Percentiles rank a stretch among this genome's conserved stretches.
Conservation (phyloP, 306 rosid species). For the Sechiopsis laciniata region DNA sequence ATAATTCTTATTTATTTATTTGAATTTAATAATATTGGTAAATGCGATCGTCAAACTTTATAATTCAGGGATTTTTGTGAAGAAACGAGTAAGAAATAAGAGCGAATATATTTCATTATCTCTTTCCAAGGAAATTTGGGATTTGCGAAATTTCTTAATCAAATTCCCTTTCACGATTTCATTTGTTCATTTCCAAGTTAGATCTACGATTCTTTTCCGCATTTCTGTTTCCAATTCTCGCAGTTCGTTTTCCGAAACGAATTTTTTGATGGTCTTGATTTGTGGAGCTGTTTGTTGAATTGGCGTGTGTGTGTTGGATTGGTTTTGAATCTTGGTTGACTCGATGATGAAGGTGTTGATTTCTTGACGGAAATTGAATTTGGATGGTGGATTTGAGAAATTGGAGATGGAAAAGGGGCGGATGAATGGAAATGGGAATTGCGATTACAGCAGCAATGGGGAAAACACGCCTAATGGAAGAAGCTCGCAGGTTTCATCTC, state of each 20-base stretch:
- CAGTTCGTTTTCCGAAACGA: neutral
- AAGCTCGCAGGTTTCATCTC: slow-evolving; percentile 23
- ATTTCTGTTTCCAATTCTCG: neutral
- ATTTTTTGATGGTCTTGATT: neutral
- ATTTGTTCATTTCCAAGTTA: neutral
- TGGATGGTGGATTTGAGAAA: slow-evolving; percentile 27
- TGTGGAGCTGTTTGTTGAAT: neutral
- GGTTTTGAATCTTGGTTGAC: neutral
- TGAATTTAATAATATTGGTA: too few relatives aligned
- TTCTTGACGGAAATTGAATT: slow-evolving; percentile 21
- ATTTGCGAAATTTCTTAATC: slow-evolving; percentile 14
- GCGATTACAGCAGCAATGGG: slow-evolving; percentile 16
- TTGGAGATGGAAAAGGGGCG: slow-evolving; percentile 45
- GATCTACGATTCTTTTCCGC: slow-evolving; percentile 9
- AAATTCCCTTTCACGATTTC: neutral
- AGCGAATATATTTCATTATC: slow-evolving; percentile 19
- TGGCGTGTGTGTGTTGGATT: neutral
- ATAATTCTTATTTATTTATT: too few relatives aligned
- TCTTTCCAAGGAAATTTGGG: slow-evolving; percentile 33
- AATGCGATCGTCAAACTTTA: too few relatives aligned
- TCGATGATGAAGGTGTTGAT: neutral
- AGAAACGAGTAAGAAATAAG: neutral
- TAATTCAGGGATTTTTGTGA: neutral
- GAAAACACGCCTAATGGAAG: slow-evolving; percentile 23
- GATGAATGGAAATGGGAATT: slow-evolving; percentile 32